phyloP scores from a whole-genome alignment of 2,329 filamentous ascomycete species.

The Xylariaceae sp. region DNA sequence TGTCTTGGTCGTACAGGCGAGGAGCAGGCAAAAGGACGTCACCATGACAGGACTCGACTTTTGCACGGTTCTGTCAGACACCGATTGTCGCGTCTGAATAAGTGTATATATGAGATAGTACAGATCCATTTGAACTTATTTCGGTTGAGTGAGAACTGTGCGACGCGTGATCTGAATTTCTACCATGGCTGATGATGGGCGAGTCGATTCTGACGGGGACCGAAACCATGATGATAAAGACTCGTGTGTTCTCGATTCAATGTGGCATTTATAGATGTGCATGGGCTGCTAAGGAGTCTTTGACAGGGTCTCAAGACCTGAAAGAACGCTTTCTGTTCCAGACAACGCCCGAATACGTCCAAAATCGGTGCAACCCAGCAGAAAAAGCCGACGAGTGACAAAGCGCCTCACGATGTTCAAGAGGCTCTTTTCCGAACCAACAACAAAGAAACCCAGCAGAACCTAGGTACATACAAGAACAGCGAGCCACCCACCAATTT shows the following conservation, averaged over 20 bases:
- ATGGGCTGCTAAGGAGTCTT: constrained; percentile 16
- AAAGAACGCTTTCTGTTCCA: constrained; percentile 18
- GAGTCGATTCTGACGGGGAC: constrained; percentile 1
- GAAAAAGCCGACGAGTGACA: constrained; percentile 20
- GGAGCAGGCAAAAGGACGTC: constrained; percentile 1
- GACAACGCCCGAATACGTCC: constrained; percentile 18
- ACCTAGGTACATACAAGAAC: constrained; percentile 30
- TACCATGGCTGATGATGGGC: not conserved
- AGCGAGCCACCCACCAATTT: constrained; percentile 21
- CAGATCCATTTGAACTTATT: not conserved
- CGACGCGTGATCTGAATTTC: not conserved
- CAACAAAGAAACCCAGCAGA: constrained; percentile 26
- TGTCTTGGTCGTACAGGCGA: constrained; percentile 11
- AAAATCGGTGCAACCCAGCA: constrained; percentile 13
- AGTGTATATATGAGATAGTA: not conserved
- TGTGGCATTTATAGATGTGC: not conserved
- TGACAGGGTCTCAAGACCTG: not conserved
- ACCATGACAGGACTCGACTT: constrained; percentile 14
- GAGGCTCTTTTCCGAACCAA: constrained; percentile 8
- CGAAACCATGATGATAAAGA: constrained; percentile 6
- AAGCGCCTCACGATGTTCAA: constrained; percentile 20
- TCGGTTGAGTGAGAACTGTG: not conserved
- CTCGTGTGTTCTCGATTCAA: constrained; percentile 14
- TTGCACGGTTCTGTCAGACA: constrained; percentile 3
- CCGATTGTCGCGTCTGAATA: not conserved